Evolutionary conservation across 495 filamentous ascomycete species (phyloP), one percentile per base, ranked within the genome.

Genomic region (Cercophora samala): DNA sequence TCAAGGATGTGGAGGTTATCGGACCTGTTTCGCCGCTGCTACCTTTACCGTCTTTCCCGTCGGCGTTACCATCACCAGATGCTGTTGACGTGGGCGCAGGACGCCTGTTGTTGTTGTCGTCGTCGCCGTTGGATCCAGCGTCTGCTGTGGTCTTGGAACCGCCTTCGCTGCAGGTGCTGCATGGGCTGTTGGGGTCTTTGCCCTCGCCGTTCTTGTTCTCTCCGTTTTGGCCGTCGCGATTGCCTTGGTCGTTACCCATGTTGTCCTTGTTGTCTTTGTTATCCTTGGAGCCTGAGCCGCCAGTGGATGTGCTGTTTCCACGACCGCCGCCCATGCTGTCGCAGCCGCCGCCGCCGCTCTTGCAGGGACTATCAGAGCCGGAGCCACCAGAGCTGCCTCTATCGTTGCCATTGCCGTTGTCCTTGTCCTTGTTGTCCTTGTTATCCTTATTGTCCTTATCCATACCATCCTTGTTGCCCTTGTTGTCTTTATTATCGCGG

Each of bases 11-110:
- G 29, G 60, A 62, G 19, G 60, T 62, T 37, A 62, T 37, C 60
- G 60, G 60, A 62, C 60, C 60, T 62, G 60, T 62, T 46, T 46
- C 26, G n/a, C 53, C 53, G 53, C 11, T 56, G 53, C 53, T 23
- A 23, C 53, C 53, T 21, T 56, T 56, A 56, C 53, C 53, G n/a
- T 56, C 53, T 21, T 56, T 56, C 22, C 53, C 53, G 4, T 23
- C 53, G 4, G 17, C 52, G 17, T 61, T 17, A 18, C 18, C 22
- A 13, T 17, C 22, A 15, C 24, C 22, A 21, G 17, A 37, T 29
- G 19, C 32, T 9, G 25, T 18, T 46, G 60, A 32, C n/a, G n/a
- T 21, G 18, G 60, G 26, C 18, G 32, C 19, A 21, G 60, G 60
- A 46, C 37, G 37, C 37, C 37, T 46, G 60, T 62, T 21, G 60